Evolutionary conservation across 345 rosid genomes (phyloP), one percentile per base, ranked within the genome.

Genomic region (Limnanthes douglasii): DNA sequence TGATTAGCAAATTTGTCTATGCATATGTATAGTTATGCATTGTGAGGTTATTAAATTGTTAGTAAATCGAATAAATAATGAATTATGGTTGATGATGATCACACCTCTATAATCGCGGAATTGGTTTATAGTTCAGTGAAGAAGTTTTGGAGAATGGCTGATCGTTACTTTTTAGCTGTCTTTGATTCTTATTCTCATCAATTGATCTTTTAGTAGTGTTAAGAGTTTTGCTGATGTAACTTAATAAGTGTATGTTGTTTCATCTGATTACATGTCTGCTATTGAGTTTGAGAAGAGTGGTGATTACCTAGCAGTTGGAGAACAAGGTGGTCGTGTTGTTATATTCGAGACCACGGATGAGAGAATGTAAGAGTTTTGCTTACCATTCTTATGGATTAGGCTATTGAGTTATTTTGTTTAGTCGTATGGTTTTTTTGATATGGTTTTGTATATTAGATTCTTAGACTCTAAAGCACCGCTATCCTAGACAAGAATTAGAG

Each of bases 281-380:
- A 43, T 77, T 39, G 73, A 64, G 45, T 69, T 69, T 27, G 66
- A 77, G 27, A 69, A 51, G 57, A 66, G 26, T 8, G 86, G 86
- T 6, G 64, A 64, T 51, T 54, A 64, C 62, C 65, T 77, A 2
- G 81, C 75, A 4, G 75, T 59, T 35, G 81, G 81, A 42, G 78
- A 77, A 39, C 62, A 52, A 6, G 75, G 81, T 22, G 86, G 81
- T 28, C 81, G 81, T 40, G 53, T 76, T 28, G 60, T 72, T 1
- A 54, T 76, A 16, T 76, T 76, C 18, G 60, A 69, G 41, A 49
- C 68, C 22, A 54, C 45, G 25, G 50, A 49, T 37, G 45, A 14
- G 48, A 61, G 50, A 18, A 44, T 30, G 72, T 66, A 39, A 60
- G 53, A 20, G 25, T 39, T 15, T 46, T 60, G 19, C 21, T 3